Base-by-base conservation (phyloP, 139 green algal species). In the Coccomyxa sp. region DNA sequence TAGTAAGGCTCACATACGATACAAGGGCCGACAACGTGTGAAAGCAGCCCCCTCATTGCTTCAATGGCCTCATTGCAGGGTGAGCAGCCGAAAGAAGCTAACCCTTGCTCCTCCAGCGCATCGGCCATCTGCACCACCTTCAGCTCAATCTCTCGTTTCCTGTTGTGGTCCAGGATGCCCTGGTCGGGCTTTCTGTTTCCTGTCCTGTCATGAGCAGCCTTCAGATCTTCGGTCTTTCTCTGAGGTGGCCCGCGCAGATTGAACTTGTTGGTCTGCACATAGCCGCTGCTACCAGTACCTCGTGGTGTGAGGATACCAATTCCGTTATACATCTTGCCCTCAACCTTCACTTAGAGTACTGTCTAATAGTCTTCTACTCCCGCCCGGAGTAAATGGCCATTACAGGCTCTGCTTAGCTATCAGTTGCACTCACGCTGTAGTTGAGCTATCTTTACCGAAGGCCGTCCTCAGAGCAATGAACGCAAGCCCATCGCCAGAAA, bases 181-280 rank as follows among this genome's bases (percentile, higher is more conserved):
- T 89, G 70, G 79, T 98, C 95, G 39, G 95, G 83, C 82, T 94
- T 82, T 37, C 84, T 82, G 50, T 64, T 31, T 18, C 22, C 50
- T 22, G 18, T 64, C 18, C 70, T 80, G 70, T 0, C 33, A 55
- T 8, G 73, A 73, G 6, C 75, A 75, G 14, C 64, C 41, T 6
- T 39, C 54, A 18, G 18, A 71, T 27, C 78, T 70, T 55, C 24
- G 22, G 31, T 79, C 78, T 10, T 83, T 71, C 71, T 64, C 35
- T 83, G 44, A 29, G 73, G 68, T 27, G 86, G 89, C 14, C 82
- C 74, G 16, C 92, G 84, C 35, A 97, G 73, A 82, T 97, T 95
- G 84, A 99, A 99, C 78, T 95, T 95, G 83, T 98, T 99, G 38
- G 79, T 88, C 83, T 95, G 89, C 10, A 99, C 95, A 94, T 99